These are phyloP conservation scores for Osmozyma mogii DNA, from an alignment of 805 yeast species.

Conservation along the genomic window DNA sequence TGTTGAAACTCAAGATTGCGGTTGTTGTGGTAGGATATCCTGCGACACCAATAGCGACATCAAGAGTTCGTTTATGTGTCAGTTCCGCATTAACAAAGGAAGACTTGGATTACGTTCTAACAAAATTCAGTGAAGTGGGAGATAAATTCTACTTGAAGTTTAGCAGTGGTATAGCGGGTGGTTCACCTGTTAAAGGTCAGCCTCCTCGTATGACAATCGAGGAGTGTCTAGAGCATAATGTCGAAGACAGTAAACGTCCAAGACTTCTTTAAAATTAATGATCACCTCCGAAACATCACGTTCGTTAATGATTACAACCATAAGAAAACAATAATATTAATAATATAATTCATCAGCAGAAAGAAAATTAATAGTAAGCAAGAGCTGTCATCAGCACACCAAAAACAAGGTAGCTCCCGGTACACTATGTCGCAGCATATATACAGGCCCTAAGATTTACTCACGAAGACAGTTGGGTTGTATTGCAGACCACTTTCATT, in stretches of 20 bases:
- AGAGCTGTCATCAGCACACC: no score
- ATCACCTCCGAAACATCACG: no score
- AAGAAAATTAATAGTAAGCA: no score
- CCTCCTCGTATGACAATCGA: conserved; percentile 74
- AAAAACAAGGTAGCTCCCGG: no score
- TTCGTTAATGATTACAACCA: no score
- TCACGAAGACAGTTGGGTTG: no score
- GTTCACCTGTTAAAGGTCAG: conserved; percentile 43
- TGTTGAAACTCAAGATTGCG: conserved; percentile 75
- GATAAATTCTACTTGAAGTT: conserved; percentile 68
- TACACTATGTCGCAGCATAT: no score
- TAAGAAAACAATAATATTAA: no score
- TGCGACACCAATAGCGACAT: conserved; percentile 85
- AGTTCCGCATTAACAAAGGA: conserved; percentile 88
- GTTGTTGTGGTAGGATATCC: conserved; percentile 97
- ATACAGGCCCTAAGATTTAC: no score
- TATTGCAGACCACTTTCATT: no score
- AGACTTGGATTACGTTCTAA: conserved; percentile 77
- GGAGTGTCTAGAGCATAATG: conserved; percentile 67
- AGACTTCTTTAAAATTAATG: conserved; percentile 7
- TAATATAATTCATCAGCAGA: no score
- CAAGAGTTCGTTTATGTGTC: conserved; percentile 89
- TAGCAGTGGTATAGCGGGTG: conserved; percentile 72
- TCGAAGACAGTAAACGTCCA: conserved; percentile 45
- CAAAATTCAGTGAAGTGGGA: conserved; percentile 69